Evolutionary conservation across 352 stramenopile species (phyloP).

Genomic region (Thraustotheca clavata): DNA sequence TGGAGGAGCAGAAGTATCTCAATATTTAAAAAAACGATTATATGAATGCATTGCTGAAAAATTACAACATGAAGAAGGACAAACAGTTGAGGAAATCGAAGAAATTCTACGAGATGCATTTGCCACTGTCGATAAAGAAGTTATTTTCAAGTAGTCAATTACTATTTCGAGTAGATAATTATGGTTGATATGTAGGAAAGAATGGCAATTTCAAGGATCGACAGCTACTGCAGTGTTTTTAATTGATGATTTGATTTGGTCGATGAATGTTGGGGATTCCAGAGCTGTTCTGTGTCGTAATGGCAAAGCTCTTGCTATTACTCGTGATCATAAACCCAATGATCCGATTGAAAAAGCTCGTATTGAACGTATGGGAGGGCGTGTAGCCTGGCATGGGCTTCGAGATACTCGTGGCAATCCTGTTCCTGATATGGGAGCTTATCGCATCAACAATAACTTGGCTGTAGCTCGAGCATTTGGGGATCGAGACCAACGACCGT

Average conservation of each 20-base stretch:
- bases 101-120: slow-evolving; percentile 12
- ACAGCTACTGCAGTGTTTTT: slow-evolving; percentile 65
- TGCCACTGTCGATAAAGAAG: slow-evolving; percentile 24
- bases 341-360: slow-evolving; percentile 59
- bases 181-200: slow-evolving; percentile 41
- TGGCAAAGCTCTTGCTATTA: slow-evolving; percentile 61
- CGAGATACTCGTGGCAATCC: slow-evolving; percentile 72
- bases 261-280: slow-evolving; percentile 92
- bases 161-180: slow-evolving; percentile 37
- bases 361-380: slow-evolving; percentile 72
- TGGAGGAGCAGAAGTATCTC: slow-evolving; percentile 51
- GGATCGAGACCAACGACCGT: slow-evolving; percentile 81
- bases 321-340: slow-evolving; percentile 87
- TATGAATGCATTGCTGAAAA: slow-evolving; percentile 46
- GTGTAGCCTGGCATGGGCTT: slow-evolving; percentile 86
- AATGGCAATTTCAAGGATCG: slow-evolving; percentile 75
- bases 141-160: slow-evolving; percentile 25
- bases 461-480: slow-evolving; percentile 87
- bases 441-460: slow-evolving; percentile 89
- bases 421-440: slow-evolving; percentile 86
- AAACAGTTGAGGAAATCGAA: slow-evolving; percentile 21
- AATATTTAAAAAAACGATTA: slow-evolving; percentile 54
- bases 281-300: slow-evolving; percentile 88
- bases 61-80: slow-evolving; percentile 34
- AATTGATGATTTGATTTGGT: slow-evolving; percentile 68